Conservation (phyloP, 2,329 filamentous ascomycete species). For the Amauroascus niger region DNA sequence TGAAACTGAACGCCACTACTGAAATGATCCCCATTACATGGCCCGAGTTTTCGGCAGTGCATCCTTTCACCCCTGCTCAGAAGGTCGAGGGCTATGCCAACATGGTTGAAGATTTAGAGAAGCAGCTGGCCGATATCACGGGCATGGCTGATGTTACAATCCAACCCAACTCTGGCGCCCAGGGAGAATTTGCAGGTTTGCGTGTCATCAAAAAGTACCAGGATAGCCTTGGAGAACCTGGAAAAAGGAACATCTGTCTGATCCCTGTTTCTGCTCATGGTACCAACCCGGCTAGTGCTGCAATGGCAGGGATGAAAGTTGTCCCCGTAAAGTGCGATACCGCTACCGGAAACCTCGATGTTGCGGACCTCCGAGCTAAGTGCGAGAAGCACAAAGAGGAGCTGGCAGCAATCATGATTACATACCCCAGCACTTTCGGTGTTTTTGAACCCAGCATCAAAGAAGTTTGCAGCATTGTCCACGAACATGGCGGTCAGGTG, state of each 20-base stretch:
- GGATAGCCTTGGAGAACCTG: slow-evolving; percentile 52
- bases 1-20: slow-evolving; percentile 92
- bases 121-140: slow-evolving; percentile 70
- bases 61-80: slow-evolving; percentile 63
- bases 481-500: slow-evolving; percentile 79
- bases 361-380: slow-evolving; percentile 75
- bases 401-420: slow-evolving; percentile 90
- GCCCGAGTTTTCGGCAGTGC: slow-evolving; percentile 64
- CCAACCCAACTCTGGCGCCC: slow-evolving; percentile 91
- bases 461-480: slow-evolving; percentile 74
- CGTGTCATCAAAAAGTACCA: slow-evolving; percentile 80
- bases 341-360: slow-evolving; percentile 78
- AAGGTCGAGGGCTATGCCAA: slow-evolving; percentile 58
- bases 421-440: slow-evolving; percentile 89
- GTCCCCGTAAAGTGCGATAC: slow-evolving; percentile 85
- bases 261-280: slow-evolving; percentile 94
- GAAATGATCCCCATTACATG: slow-evolving; percentile 84
- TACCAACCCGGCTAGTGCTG: slow-evolving; percentile 88
- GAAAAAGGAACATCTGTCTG: slow-evolving; percentile 75
- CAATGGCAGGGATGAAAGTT: slow-evolving; percentile 92
- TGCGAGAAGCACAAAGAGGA: slow-evolving; percentile 79
- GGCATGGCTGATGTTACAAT: slow-evolving; percentile 83
- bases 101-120: slow-evolving; percentile 62
- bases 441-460: slow-evolving; percentile 88
- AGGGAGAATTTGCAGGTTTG: slow-evolving; percentile 88